Percentiles rank a stretch among this genome's conserved stretches.
phyloP scores from a whole-genome alignment of 306 rosid genomes.

The Vigna angularis region DNA sequence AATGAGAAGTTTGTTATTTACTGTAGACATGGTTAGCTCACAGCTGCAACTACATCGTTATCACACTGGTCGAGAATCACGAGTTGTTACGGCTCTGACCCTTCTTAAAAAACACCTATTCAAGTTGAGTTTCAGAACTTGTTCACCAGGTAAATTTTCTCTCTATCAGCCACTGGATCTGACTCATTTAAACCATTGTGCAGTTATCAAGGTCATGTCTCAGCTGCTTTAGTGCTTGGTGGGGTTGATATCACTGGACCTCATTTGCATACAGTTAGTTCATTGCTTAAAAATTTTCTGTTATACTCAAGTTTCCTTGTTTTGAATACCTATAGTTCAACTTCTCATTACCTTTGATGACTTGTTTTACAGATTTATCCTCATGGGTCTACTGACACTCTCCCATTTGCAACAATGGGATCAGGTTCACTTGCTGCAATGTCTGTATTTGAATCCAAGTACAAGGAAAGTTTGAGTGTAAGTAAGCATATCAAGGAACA shows the following conservation, averaged over 20 bases:
- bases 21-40: constrained; percentile 93
- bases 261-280: constrained; percentile 90
- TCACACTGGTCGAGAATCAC: constrained; percentile 83
- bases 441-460: constrained; percentile 62
- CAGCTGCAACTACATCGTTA: constrained; percentile 93
- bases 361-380: constrained; percentile 73
- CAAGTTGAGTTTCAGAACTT: constrained; percentile 53
- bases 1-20: constrained; percentile 43
- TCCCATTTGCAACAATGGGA: constrained; percentile 64
- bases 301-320: constrained; percentile 1
- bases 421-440: constrained; percentile 64
- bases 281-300: constrained; percentile 24
- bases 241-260: constrained; percentile 97
- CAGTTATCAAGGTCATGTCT: constrained; percentile 87
- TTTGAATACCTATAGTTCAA: constrained; percentile 30
- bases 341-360: constrained; percentile 40
- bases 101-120: constrained; percentile 62
- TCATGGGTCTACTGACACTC: constrained; percentile 82
- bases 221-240: constrained; percentile 96
- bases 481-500: constrained; percentile 38
- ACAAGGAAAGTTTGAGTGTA: constrained; percentile 69
- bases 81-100: constrained; percentile 57
- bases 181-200: constrained; percentile 32
- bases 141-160: background rate
- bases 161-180: constrained; percentile 23